Evolutionary conservation across 1,139 yeast species (phyloP), one percentile per base, ranked within the genome.

Genomic region (Scheffersomyces titani): DNA sequence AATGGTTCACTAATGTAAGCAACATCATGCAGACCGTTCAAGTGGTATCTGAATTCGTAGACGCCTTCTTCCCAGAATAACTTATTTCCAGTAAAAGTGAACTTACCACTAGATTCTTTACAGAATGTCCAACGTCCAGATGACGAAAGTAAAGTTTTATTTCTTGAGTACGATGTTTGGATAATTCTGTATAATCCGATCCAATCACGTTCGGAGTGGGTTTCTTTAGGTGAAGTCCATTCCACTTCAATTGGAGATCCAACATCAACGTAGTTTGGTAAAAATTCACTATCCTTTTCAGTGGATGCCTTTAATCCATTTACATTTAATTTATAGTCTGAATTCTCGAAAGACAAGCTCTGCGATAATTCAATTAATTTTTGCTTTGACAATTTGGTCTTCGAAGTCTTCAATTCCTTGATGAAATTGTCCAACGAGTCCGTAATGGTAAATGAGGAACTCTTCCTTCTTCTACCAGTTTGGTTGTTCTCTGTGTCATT

Each of bases 41-140:
- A 78, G 67, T 91, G 96, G 65, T 89, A 89, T 70, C 97, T 80
- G 65, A 90, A 82, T 70, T 90, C 96, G 70, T 86, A 90, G 49
- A 85, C 78, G 0, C 97, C 97, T 55, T 82, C 85, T 63, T 87
- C 89, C 86, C 90, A 89, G 64, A 81, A 81, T 51, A 88, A 72
- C 52, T 81, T 73, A 9, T 81, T 79, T 9, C 80, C 80, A 11
- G 75, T 71, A 65, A 90, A 90, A 6, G 66, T 73, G 13, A 84
- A 78, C n/a, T 70, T 63, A 0, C 96, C 96, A 3, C 70, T 63
- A 5, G 72, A 70, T n/a, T 64, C 69, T 2, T 73, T 67, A 51
- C 81, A 70, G 60, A 86, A 87, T 44, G 80, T 69, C 97, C 97
- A 90, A 63, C 90, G 85, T 9, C 91, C 91, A 36, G 83, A 73